Base-by-base conservation (phyloP, 2,329 filamentous ascomycete genomes). In the Byssochlamys sp. region DNA sequence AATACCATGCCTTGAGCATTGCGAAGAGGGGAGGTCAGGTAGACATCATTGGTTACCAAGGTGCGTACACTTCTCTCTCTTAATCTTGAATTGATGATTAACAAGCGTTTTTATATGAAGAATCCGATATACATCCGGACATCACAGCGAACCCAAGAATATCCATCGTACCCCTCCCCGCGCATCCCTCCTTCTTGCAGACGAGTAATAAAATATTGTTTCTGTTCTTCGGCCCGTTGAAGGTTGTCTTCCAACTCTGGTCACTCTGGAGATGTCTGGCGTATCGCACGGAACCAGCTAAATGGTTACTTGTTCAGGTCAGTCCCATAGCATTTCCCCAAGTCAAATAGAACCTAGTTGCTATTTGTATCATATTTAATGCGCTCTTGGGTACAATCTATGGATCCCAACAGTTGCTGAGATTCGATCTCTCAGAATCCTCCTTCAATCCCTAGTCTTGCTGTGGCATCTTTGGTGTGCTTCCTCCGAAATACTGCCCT, bases 1-100 rank as follows among this genome's bases (percentile, higher is more conserved):
- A 97, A 70, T 97, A 99, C 67, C 94, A 99, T 81, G 92, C 92
- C 24, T 78, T 96, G 64, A 97, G 92, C 71, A 85, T 97, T 67
- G 90, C 90, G 48, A 88, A 86, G 66, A 85, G 91, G 68, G 90
- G 90, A 26, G 87, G 85, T 5, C 80, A 81, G 33, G 92, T 96
- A 24, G 86, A 92, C 69, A 77, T 99, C 11, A 86, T 99, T 64
- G 94, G 92, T 52, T 97, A 96, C 70, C 80, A 87, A 70, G 90
- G 90, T 91, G 71, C 60, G 69, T 53, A 57, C 19, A 3, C 7
- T 31, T 27, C 49, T 11, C 35, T 25, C 48, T 50, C 35, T 28
- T 52, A 24, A 25, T 7, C 33, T 57, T 33, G 28, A 48, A 58
- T 61, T 4, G 4, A 24, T 24, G 7, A n/a, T 45, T 33, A 28